phyloP scores from a whole-genome alignment of 2,329 filamentous ascomycete species.

The Claviceps purpurea region DNA sequence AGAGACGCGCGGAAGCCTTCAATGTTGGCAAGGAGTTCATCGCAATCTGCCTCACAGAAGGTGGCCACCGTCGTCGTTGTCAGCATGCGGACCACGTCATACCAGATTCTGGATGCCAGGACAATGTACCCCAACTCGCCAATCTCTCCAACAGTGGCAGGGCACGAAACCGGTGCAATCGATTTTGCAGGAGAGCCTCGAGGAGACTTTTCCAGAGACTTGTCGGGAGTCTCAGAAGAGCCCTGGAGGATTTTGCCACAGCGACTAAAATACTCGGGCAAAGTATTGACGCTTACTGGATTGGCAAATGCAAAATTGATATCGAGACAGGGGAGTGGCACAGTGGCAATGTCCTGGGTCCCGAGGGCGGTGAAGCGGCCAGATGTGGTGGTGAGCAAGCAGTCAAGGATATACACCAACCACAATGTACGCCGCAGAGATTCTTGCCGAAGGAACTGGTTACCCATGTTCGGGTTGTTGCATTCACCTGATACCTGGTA shows the following conservation, averaged over 20 bases:
- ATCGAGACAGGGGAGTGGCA: conserved; percentile 45
- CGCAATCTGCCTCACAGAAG: conserved; percentile 41
- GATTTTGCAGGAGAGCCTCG: no score
- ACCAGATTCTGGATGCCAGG: conserved; percentile 46
- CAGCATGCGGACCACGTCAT: conserved; percentile 48
- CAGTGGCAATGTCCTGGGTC: conserved; percentile 38
- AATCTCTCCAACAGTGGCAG: conserved; percentile 34
- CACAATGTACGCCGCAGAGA: conserved; percentile 48
- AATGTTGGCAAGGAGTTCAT: conserved; percentile 38
- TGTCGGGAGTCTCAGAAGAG: no score
- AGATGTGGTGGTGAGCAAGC: conserved; percentile 47
- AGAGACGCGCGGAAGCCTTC: conserved; percentile 39
- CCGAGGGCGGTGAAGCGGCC: conserved; percentile 45
- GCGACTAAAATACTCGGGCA: conserved; percentile 27
- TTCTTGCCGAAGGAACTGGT: conserved; percentile 48
- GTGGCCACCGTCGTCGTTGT: conserved; percentile 36
- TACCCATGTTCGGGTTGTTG: conserved; percentile 35
- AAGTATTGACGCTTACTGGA: conserved; percentile 43
- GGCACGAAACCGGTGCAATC: conserved; percentile 21
- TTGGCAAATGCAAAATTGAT: conserved; percentile 52
- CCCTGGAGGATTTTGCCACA: no score
- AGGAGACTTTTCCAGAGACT: no score
- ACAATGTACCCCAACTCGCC: conserved; percentile 51
- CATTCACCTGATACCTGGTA: conserved; percentile 45
- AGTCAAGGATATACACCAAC: conserved; percentile 51